These are phyloP conservation scores for Atkinsonella texensis DNA, from an alignment of 2,329 filamentous ascomycete genomes.

Conservation along the genomic window DNA sequence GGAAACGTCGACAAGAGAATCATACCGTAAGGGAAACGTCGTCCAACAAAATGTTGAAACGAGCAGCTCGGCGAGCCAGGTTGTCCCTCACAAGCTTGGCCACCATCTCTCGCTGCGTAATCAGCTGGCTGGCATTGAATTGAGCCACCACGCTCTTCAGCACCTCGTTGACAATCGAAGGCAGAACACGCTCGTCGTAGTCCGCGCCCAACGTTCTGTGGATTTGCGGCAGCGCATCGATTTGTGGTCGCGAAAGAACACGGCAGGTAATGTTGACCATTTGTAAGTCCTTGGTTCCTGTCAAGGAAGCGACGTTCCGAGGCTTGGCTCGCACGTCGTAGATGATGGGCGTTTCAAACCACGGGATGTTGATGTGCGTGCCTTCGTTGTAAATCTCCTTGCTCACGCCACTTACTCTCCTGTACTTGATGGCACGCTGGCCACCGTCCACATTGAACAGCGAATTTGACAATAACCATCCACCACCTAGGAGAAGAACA, in stretches of 20 bases:
- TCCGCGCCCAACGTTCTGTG: constrained; percentile 91
- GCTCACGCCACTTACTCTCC: constrained; percentile 79
- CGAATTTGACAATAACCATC: constrained; percentile 44
- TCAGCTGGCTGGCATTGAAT: constrained; percentile 96
- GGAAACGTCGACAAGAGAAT: constrained; percentile 1
- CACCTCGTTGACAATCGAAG: constrained; percentile 97
- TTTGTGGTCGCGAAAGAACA: constrained; percentile 83
- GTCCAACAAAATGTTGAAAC: constrained; percentile 95
- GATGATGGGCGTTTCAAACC: constrained; percentile 92
- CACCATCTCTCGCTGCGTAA: constrained; percentile 97
- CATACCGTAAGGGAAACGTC: constrained; percentile 92
- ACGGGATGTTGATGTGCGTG: constrained; percentile 88
- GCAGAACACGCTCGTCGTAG: constrained; percentile 93
- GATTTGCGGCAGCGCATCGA: constrained; percentile 87
- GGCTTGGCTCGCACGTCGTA: constrained; percentile 98
- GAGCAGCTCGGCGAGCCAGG: constrained; percentile 75
- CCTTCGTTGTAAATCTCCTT: constrained; percentile 96
- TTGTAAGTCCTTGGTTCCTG: constrained; percentile 96
- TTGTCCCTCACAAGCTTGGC: constrained; percentile 86
- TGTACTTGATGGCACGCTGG: constrained; percentile 98
- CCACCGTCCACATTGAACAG: constrained; percentile 88
- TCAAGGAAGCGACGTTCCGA: constrained; percentile 90
- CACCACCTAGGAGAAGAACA: constrained; percentile 34
- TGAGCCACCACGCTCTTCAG: constrained; percentile 97
- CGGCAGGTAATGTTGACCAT: constrained; percentile 99